These are phyloP conservation scores for Nigrospora sphaerica DNA, from an alignment of 2,329 filamentous ascomycete species.

Conservation along the genomic window DNA sequence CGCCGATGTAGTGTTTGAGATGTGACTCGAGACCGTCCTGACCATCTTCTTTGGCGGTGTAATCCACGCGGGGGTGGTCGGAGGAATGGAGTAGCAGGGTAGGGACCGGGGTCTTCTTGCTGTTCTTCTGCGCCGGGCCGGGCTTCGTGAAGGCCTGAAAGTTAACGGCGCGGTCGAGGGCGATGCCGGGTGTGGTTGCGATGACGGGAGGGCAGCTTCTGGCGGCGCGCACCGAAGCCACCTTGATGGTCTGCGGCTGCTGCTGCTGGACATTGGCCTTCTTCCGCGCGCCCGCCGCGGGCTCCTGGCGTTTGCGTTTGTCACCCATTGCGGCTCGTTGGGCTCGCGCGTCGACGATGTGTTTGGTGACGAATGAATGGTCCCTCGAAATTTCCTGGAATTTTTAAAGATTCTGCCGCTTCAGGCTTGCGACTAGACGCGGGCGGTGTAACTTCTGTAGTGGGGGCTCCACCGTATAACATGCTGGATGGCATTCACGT, in stretches of 20 bases:
- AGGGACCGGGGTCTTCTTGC: conserved; percentile 29
- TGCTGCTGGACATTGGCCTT: conserved; percentile 39
- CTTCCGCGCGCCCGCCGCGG: conserved; percentile 36
- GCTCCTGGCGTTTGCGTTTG: conserved; percentile 20
- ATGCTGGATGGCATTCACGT: no score
- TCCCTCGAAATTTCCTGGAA: no score
- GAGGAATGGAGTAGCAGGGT: conserved; percentile 53
- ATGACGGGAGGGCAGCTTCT: conserved; percentile 45
- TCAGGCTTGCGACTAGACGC: no score
- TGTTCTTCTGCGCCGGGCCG: conserved; percentile 27
- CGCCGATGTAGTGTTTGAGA: conserved; percentile 57
- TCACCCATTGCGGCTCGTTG: background rate
- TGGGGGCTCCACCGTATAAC: no score
- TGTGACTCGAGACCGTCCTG: conserved; percentile 30
- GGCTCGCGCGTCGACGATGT: no score
- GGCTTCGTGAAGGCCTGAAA: conserved; percentile 44
- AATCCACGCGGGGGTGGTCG: conserved; percentile 50
- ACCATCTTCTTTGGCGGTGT: conserved; percentile 49
- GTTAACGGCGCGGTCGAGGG: conserved; percentile 24
- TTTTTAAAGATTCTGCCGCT: no score
- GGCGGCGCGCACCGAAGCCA: conserved; percentile 38
- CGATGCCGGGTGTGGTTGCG: conserved; percentile 34
- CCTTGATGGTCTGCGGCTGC: conserved; percentile 28
- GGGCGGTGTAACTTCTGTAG: background rate
- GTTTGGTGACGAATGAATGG: no score